phyloP scores from a whole-genome alignment of 257 asterid species.

The Paraleonurus japonicus region DNA sequence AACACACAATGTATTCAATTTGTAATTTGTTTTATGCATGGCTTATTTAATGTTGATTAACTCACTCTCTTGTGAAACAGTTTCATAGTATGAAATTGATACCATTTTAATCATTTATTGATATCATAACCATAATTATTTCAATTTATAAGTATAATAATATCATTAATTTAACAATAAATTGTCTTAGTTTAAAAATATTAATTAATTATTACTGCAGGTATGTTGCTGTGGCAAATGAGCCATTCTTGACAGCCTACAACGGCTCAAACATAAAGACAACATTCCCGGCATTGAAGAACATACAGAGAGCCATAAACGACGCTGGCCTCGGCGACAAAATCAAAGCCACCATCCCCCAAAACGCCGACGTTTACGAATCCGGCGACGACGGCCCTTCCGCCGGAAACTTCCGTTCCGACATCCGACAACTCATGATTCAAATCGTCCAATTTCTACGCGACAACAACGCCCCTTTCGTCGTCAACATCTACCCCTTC shows the following conservation, averaged over 20 bases:
- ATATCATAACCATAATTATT: no score
- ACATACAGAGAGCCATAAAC: constrained; percentile 69
- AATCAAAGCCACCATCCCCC: constrained; percentile 82
- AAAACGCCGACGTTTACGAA: constrained; percentile 75
- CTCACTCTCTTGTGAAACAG: no score
- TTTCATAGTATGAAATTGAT: no score
- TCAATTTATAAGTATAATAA: no score
- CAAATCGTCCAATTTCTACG: constrained; percentile 35
- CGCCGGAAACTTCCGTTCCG: constrained; percentile 49
- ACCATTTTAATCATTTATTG: no score
- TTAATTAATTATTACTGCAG: constrained; percentile 24
- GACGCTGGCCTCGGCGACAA: constrained; percentile 60
- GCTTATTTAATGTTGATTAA: no score
- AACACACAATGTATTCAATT: background rate
- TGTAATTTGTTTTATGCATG: background rate
- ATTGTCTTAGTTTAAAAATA: no score
- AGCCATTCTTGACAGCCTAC: constrained; percentile 70
- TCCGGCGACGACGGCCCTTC: constrained; percentile 55
- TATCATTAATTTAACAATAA: no score
- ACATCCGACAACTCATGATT: constrained; percentile 44
- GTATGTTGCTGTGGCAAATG: constrained; percentile 82
- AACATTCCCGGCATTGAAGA: constrained; percentile 61
- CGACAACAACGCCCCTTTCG: constrained; percentile 53
- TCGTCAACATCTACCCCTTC: constrained; percentile 69
- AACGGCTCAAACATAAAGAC: constrained; percentile 47